A percentile compares a stretch with the other conserved stretches of the same genome.
Evolutionary conservation across 306 rosid species (phyloP).

Genomic region (Prunus mira): DNA sequence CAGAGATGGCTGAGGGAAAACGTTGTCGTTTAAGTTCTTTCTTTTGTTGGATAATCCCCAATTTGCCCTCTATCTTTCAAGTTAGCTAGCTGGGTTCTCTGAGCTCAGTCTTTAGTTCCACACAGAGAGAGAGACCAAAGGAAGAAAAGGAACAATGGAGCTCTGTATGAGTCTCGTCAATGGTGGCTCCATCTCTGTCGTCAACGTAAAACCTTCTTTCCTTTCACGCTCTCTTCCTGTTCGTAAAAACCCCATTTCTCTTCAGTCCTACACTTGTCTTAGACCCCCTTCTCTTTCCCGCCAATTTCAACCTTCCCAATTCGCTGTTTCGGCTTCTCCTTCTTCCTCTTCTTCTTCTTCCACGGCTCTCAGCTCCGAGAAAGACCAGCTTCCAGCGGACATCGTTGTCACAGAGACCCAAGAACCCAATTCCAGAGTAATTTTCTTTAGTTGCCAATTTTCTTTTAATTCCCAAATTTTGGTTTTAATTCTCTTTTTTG

Average conservation of each 20-base stretch:
- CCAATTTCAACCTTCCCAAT: slow-evolving; percentile 30
- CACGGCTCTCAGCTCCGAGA: slow-evolving; percentile 30
- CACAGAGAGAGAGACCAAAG: not conserved
- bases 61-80: slow-evolving; percentile 14
- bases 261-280: slow-evolving; percentile 20
- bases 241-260: slow-evolving; percentile 20
- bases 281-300: slow-evolving; percentile 28
- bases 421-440: slow-evolving; percentile 71
- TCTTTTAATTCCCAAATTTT: not conserved
- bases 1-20: no score
- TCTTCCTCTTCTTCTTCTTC: slow-evolving; percentile 33
- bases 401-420: slow-evolving; percentile 56
- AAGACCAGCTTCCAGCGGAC: slow-evolving; percentile 60
- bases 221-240: slow-evolving; percentile 14
- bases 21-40: not conserved
- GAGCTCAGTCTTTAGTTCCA: not conserved
- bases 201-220: slow-evolving; percentile 32
- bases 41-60: slow-evolving; percentile 1
- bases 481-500: not conserved
- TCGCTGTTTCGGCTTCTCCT: slow-evolving; percentile 36
- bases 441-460: not conserved
- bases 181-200: slow-evolving; percentile 30
- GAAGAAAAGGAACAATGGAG: slow-evolving; percentile 42
- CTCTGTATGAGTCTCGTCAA: slow-evolving; percentile 39
- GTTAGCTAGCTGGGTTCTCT: not conserved